These are phyloP conservation scores for Curvularia hawaiiensis DNA, from an alignment of 2,329 filamentous ascomycete genomes.

Conservation along the genomic window DNA sequence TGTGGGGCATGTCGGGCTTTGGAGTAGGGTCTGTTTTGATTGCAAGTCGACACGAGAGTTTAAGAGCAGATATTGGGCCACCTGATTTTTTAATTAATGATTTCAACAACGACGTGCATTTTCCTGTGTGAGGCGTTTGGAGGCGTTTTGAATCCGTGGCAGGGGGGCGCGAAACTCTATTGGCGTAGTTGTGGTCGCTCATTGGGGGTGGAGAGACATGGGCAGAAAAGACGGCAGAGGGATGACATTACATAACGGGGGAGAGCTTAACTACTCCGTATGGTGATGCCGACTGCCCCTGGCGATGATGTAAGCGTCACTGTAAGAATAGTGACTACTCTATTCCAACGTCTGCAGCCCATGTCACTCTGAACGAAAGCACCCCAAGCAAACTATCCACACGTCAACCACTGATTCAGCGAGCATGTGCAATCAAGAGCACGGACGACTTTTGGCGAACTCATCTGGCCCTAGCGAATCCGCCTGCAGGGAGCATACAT, in stretches of 20 bases:
- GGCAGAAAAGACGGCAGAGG: background rate
- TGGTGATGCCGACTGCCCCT: too few species aligned
- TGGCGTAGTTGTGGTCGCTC: background rate
- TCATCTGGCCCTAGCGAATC: background rate
- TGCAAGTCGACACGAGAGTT: constrained; percentile 8
- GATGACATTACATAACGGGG: background rate
- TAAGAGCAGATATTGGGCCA: constrained; percentile 12
- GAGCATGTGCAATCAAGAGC: background rate
- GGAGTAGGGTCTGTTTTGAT: constrained; percentile 10
- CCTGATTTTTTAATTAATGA: constrained; percentile 17
- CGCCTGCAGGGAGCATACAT: background rate
- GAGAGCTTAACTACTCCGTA: too few species aligned
- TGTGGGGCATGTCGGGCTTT: constrained; percentile 10
- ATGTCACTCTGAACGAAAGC: too few species aligned
- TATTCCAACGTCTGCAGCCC: background rate
- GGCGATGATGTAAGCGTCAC: background rate
- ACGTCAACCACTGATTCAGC: background rate
- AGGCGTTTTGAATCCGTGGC: background rate
- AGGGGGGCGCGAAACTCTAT: background rate
- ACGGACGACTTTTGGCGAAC: background rate
- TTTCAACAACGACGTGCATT: constrained; percentile 5
- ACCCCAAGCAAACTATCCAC: too few species aligned
- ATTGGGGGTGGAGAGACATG: too few species aligned
- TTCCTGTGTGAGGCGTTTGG: background rate
- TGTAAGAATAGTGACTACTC: too few species aligned